phyloP scores from a whole-genome alignment of 352 stramenopile species.

The Phytophthora vignae region DNA sequence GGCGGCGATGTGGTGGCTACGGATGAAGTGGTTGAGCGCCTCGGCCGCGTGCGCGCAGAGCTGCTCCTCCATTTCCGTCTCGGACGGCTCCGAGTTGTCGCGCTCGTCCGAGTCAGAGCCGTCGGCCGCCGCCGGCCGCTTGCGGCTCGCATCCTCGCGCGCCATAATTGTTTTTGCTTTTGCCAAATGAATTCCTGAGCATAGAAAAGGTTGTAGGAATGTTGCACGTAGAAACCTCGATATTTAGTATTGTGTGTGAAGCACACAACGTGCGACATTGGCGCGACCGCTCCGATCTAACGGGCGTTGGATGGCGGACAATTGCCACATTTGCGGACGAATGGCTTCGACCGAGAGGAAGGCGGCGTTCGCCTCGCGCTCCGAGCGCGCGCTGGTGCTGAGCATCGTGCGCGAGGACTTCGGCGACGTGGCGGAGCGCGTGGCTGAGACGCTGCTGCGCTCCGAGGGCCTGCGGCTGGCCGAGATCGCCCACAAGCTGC shows the following conservation, averaged over 20 bases:
- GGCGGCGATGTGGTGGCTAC: constrained; percentile 58
- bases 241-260: background rate
- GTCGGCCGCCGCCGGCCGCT: constrained; percentile 13
- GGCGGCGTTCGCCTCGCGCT: constrained; percentile 64
- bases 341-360: constrained; percentile 26
- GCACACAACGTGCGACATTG: constrained; percentile 16
- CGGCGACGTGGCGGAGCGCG: constrained; percentile 69
- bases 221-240: background rate
- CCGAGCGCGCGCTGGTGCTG: constrained; percentile 75
- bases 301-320: constrained; percentile 19
- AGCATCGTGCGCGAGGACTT: constrained; percentile 87
- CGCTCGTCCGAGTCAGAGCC: constrained; percentile 10
- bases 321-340: constrained; percentile 3
- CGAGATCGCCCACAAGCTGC: constrained; percentile 74
- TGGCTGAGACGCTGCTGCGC: constrained; percentile 68
- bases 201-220: background rate
- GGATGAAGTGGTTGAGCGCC: constrained; percentile 78
- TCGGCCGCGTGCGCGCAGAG: constrained; percentile 69
- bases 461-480: constrained; percentile 69
- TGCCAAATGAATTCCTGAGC: background rate
- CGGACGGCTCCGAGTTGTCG: constrained; percentile 21
- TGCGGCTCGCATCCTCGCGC: constrained; percentile 11
- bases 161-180: too few species aligned
- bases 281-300: constrained; percentile 2
- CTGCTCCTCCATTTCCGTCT: constrained; percentile 77